Conservation (phyloP, 495 filamentous ascomycete genomes). For the Trichoderma parareesei region DNA sequence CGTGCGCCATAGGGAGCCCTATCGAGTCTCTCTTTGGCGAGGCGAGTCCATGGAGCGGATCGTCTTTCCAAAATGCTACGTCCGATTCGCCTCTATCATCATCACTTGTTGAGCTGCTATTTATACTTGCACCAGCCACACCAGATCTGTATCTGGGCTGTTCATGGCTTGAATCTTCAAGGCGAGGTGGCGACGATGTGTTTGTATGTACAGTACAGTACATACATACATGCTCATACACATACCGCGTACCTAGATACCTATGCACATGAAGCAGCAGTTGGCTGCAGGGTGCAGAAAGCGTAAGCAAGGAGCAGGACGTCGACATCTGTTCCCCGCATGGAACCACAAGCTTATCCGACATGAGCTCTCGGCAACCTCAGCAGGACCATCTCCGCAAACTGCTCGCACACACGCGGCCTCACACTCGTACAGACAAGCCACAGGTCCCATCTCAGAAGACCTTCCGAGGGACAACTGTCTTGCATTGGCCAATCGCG, state of each 20-base stretch:
- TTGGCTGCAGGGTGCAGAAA: not conserved
- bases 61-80: not conserved
- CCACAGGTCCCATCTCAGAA: not conserved
- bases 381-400: not conserved
- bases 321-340: not conserved
- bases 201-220: not conserved
- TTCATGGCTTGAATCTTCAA: too few species aligned
- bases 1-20: not conserved
- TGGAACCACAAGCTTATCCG: not conserved
- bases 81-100: too few species aligned
- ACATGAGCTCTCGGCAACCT: not conserved
- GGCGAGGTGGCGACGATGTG: not conserved
- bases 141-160: too few species aligned
- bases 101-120: too few species aligned
- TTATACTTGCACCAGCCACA: too few species aligned
- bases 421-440: not conserved
- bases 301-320: not conserved
- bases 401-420: not conserved
- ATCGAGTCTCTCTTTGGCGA: not conserved
- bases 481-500: constrained; percentile 2
- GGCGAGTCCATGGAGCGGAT: not conserved
- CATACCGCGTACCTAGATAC: too few species aligned
- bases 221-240: not conserved
- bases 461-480: not conserved
- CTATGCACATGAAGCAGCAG: too few species aligned